A percentile compares a stretch with the other conserved stretches of the same genome.
Evolutionary conservation across 1,139 yeast genomes (phyloP).

Genomic region (Scheffersomyces cryptocercus): DNA sequence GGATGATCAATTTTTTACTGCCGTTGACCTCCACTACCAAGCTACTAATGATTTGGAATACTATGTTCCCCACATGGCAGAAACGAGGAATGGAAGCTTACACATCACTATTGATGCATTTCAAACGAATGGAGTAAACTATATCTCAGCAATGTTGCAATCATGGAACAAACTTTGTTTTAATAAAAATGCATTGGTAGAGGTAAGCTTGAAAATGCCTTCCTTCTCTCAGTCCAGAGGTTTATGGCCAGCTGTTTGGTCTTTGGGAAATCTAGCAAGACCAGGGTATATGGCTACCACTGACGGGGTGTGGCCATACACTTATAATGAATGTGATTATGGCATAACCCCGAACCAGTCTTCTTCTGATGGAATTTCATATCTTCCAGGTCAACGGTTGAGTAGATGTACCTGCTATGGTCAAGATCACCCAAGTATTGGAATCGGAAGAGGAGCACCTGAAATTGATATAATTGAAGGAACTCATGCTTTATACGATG

Average conservation of each 20-base stretch:
- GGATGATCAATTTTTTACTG: constrained; percentile 34
- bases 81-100: constrained; percentile 27
- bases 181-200: constrained; percentile 24
- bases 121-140: constrained; percentile 24
- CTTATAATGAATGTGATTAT: constrained; percentile 31
- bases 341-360: constrained; percentile 34
- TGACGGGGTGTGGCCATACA: constrained; percentile 37
- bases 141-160: constrained; percentile 32
- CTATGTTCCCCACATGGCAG: constrained; percentile 31
- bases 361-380: constrained; percentile 30
- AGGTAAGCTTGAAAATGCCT: constrained; percentile 26
- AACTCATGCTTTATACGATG: constrained; percentile 15
- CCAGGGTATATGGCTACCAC: constrained; percentile 33
- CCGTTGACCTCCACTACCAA: constrained; percentile 28
- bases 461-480: constrained; percentile 36
- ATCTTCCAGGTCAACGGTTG: constrained; percentile 31
- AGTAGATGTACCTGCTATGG: constrained; percentile 27
- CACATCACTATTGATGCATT: constrained; percentile 23
- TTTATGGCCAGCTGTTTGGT: constrained; percentile 36
- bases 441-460: constrained; percentile 34
- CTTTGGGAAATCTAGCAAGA: constrained; percentile 32
- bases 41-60: constrained; percentile 35
- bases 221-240: constrained; percentile 25
- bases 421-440: constrained; percentile 31
- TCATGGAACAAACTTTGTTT: constrained; percentile 34